phyloP scores from a whole-genome alignment of 352 stramenopile genomes.

The Globisporangium iwayamae region DNA sequence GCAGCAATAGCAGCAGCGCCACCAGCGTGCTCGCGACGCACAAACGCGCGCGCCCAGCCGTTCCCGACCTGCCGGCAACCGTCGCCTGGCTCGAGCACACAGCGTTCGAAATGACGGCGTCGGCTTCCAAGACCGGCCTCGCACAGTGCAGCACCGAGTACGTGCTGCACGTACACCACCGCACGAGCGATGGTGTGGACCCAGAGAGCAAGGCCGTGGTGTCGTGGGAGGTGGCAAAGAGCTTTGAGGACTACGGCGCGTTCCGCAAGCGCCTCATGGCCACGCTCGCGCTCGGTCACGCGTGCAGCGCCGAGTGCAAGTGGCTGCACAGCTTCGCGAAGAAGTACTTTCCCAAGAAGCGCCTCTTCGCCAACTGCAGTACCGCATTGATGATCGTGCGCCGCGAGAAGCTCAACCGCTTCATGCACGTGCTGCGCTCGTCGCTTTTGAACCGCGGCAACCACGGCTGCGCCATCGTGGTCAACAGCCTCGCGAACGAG shows the following conservation, averaged over 20 bases:
- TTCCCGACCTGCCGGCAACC: not conserved
- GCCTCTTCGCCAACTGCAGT: constrained; percentile 20
- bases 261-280: constrained; percentile 51
- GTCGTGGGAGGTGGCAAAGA: not conserved
- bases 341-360: constrained; percentile 54
- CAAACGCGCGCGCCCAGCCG: not conserved
- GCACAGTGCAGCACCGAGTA: constrained; percentile 7
- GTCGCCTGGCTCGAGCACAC: constrained; percentile 14
- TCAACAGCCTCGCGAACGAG: constrained; percentile 26
- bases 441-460: constrained; percentile 37
- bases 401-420: constrained; percentile 23
- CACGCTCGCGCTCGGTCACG: constrained; percentile 47
- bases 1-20: not conserved
- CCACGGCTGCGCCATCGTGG: constrained; percentile 30
- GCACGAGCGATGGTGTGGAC: not conserved
- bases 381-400: constrained; percentile 13
- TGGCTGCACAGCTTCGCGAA: constrained; percentile 65
- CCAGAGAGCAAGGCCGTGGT: not conserved
- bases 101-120: constrained; percentile 5
- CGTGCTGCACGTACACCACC: not conserved
- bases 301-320: constrained; percentile 55
- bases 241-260: constrained; percentile 40
- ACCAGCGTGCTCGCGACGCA: not conserved
- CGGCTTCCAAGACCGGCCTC: constrained; percentile 2
- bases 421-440: constrained; percentile 30